Percentiles rank a stretch among this genome's conserved stretches.
Conservation (phyloP, 2,329 filamentous ascomycete species). For the Trichoderma sp. region DNA sequence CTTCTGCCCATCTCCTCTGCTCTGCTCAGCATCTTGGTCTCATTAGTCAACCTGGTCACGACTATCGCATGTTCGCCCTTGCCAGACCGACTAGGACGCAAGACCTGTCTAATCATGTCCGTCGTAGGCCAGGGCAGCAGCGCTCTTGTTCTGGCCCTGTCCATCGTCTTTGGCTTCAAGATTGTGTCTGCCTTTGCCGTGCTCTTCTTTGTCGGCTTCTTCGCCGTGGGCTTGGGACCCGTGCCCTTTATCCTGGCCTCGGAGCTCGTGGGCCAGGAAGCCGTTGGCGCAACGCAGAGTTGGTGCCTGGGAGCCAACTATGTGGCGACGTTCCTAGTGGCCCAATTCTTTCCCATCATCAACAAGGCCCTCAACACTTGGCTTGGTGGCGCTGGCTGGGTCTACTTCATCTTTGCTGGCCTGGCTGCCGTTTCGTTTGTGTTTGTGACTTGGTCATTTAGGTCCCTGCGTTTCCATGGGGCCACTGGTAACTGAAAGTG, state of each 20-base stretch:
- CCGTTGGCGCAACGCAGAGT: constrained; percentile 86
- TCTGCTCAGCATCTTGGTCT: constrained; percentile 82
- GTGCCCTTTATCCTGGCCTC: constrained; percentile 93
- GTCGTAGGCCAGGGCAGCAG: constrained; percentile 81
- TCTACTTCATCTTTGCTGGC: constrained; percentile 87
- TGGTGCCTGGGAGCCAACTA: constrained; percentile 87
- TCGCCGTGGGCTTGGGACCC: constrained; percentile 85
- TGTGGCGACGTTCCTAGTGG: constrained; percentile 84
- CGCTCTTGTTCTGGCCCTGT: constrained; percentile 73
- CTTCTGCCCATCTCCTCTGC: constrained; percentile 79
- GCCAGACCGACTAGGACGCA: constrained; percentile 83
- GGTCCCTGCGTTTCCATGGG: constrained; percentile 18
- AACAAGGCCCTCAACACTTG: constrained; percentile 66
- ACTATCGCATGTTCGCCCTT: constrained; percentile 80
- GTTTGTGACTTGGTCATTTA: constrained; percentile 58
- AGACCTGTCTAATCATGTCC: constrained; percentile 76
- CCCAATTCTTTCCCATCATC: constrained; percentile 89
- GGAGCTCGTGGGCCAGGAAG: constrained; percentile 85
- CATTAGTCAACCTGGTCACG: constrained; percentile 78
- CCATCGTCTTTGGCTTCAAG: constrained; percentile 71
- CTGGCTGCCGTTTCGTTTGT: constrained; percentile 65
- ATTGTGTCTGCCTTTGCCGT: constrained; percentile 78
- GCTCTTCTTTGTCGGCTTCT: constrained; percentile 81
- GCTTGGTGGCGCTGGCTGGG: constrained; percentile 70
- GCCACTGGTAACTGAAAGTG: constrained; percentile 18